Evolutionary conservation across 768 basidiomycete genomes (phyloP), one percentile per base, ranked within the genome.

Genomic region (Hygrocybe coccinea): DNA sequence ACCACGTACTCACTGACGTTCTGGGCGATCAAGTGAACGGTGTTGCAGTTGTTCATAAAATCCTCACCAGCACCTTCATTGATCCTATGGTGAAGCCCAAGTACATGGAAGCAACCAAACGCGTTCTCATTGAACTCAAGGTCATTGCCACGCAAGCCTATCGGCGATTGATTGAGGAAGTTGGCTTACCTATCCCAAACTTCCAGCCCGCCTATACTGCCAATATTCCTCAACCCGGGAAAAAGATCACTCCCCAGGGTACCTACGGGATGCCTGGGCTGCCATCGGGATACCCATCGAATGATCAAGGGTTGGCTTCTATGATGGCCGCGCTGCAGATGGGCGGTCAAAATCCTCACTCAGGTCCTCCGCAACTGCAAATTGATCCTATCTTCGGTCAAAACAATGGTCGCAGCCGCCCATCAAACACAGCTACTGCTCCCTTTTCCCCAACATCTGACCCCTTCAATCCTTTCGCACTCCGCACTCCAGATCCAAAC

Each of bases 11-110:
- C 38, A 93, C 89, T 11, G 95, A 98, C 65, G 90, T 98, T 44
- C 77, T 99, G 60, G 87, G 87, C 45, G 95, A 99, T 71, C 95
- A 98, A 73, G 92, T 97, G 56, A 95, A 97, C 67, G 95, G 95
- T 22, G 87, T 95, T 50, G 87, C 92, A 4, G 89, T 93, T 34
- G 85, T 95, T 22, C 89, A 90, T 71, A 98, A 98, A 71, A 89
- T 97, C 59, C 70, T 97, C 60, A 89, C 88, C 10, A 94, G 89
- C 67, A 80, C 89, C 9, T 91, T 87, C 75, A 79, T 97, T 59
- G 87, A 92, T 48, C 81, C 83, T 11, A 64, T 71, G 5, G 83
- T 86, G 63, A 90, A 87, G 66, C 74, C 76, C 14, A 74, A 73
- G 41, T 89, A 90, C 62, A 75, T 92, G 3, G 93, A 93, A 62